These are phyloP conservation scores for Psilocybe mexicana DNA, from an alignment of 1,284 basidiomycete species.

Conservation along the genomic window DNA sequence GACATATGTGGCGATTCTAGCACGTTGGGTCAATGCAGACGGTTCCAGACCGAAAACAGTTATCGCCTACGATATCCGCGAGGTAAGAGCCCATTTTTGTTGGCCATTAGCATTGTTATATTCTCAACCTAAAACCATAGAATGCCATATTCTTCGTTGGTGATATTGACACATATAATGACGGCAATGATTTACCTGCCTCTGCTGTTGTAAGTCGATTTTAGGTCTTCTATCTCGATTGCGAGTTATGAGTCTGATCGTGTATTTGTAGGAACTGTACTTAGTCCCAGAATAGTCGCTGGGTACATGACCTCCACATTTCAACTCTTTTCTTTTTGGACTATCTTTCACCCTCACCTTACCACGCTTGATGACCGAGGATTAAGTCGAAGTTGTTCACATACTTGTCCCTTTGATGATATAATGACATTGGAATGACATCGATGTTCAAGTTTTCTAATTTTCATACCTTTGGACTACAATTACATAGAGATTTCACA, in stretches of 20 bases:
- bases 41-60: slow-evolving; percentile 32
- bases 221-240: background rate
- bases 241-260: background rate
- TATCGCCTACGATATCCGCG: slow-evolving; percentile 36
- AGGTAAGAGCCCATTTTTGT: slow-evolving; percentile 20
- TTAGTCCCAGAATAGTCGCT: slow-evolving; percentile 1
- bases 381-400: background rate
- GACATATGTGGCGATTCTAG: slow-evolving; percentile 21
- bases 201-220: slow-evolving; percentile 33
- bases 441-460: background rate
- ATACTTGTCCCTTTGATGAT: too few relatives aligned
- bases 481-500: background rate
- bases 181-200: slow-evolving; percentile 28
- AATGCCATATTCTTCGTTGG: slow-evolving; percentile 41
- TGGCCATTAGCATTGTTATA: background rate
- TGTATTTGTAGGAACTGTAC: slow-evolving; percentile 8
- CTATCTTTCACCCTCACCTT: background rate
- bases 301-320: background rate
- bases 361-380: background rate
- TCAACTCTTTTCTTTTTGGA: background rate
- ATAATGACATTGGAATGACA: too few relatives aligned
- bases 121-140: slow-evolving; percentile 14
- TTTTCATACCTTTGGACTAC: background rate
- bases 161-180: slow-evolving; percentile 37
- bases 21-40: slow-evolving; percentile 41